Conservation (phyloP, 176 grass and related monocot genomes). For the Saccharum officinarum region DNA sequence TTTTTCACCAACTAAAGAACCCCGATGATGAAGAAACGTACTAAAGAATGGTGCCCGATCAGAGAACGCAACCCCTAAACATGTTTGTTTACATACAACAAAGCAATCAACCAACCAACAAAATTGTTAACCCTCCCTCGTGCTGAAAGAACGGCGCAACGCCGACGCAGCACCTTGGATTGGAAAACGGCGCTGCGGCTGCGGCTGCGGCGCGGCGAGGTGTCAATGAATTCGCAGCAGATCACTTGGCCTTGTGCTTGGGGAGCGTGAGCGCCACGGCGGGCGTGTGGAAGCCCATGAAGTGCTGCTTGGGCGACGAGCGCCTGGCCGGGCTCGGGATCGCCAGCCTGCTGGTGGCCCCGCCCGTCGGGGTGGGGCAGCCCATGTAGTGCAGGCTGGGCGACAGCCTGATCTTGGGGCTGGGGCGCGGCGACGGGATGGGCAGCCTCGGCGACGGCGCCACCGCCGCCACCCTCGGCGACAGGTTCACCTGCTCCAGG, state of each 20-base stretch:
- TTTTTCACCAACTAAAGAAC: no score
- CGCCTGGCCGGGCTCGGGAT: conserved; percentile 43
- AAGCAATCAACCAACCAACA: background rate
- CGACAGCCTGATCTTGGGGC: conserved; percentile 67
- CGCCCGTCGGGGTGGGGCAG: conserved; percentile 45
- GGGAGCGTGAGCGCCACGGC: conserved; percentile 67
- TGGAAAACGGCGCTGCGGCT: background rate
- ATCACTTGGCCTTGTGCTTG: conserved; percentile 53
- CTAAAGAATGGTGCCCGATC: conserved; percentile 42
- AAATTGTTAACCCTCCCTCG: conserved; percentile 24
- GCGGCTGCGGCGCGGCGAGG: no score
- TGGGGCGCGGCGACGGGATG: conserved; percentile 80
- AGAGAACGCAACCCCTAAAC: background rate
- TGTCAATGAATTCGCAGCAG: background rate
- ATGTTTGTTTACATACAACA: background rate
- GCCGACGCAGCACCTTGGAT: background rate
- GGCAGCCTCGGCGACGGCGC: conserved; percentile 67
- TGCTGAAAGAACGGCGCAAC: background rate
- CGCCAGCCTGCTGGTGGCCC: conserved; percentile 10
- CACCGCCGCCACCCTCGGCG: conserved; percentile 52
- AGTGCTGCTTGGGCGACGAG: conserved; percentile 44
- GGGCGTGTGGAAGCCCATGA: conserved; percentile 63
- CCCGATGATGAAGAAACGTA: conserved; percentile 20
- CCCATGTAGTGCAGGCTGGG: conserved; percentile 80
- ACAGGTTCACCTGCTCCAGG: conserved; percentile 92